phyloP scores from a whole-genome alignment of 23 red algal genomes.

The Cyanidium caldarium region DNA sequence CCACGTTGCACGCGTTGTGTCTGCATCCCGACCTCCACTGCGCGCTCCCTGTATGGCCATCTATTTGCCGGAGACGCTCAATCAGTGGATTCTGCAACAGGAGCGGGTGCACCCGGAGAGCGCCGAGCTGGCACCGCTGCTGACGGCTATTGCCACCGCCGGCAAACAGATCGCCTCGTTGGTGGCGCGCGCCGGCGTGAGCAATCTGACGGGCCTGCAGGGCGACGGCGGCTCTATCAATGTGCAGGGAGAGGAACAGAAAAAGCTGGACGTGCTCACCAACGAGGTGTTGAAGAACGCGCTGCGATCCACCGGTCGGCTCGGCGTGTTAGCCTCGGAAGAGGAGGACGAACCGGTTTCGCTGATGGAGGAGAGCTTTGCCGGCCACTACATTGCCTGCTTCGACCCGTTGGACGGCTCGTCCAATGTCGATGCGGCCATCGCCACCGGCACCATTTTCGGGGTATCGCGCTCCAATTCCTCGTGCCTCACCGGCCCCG shows the following conservation, averaged over 20 bases:
- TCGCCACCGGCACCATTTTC: conserved; percentile 97
- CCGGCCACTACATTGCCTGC: conserved; percentile 76
- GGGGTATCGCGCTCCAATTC: conserved; percentile 61
- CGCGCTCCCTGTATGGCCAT: too few species aligned
- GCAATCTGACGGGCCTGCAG: conserved; percentile 79
- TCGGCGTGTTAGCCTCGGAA: conserved; percentile 86
- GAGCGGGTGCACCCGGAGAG: conserved; percentile 27
- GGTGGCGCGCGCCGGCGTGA: conserved; percentile 74
- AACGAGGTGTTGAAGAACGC: conserved; percentile 98
- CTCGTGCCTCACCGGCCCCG: conserved; percentile 41
- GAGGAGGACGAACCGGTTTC: conserved; percentile 97
- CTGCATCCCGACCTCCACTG: too few species aligned
- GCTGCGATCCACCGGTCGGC: conserved; percentile 64
- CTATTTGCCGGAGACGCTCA: conserved; percentile 48
- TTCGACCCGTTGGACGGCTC: conserved; percentile 96
- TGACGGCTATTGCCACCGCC: conserved; percentile 72
- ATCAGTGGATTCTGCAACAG: conserved; percentile 55
- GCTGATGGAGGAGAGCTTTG: conserved; percentile 77
- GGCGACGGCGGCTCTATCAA: conserved; percentile 44
- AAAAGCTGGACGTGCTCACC: conserved; percentile 89
- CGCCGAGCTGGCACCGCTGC: conserved; percentile 55
- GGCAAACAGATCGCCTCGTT: conserved; percentile 97
- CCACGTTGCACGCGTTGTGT: too few species aligned
- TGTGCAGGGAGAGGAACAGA: conserved; percentile 96
- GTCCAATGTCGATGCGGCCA: conserved; percentile 82